These are phyloP conservation scores for Xylogone sp. DNA, from an alignment of 2,329 filamentous ascomycete genomes.

Conservation along the genomic window DNA sequence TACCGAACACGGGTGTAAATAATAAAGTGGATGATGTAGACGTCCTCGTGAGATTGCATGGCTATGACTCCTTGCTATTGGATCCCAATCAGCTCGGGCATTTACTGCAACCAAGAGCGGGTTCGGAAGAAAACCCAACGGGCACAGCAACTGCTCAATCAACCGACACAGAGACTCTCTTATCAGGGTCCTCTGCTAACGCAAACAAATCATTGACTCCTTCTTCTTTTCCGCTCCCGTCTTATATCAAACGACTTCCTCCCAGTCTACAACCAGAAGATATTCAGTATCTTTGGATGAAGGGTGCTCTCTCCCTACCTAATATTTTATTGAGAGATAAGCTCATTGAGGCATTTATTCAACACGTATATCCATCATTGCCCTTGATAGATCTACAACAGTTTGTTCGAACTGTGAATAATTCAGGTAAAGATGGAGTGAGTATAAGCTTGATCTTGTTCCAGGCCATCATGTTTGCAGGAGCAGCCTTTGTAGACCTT, in stretches of 20 bases:
- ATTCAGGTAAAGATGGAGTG: conserved; percentile 61
- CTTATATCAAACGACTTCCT: neutral
- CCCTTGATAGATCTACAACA: conserved; percentile 69
- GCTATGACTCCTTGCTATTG: neutral
- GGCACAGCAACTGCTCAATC: neutral
- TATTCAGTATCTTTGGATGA: conserved; percentile 67
- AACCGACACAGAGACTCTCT: neutral
- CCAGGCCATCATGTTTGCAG: conserved; percentile 90
- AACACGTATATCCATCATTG: conserved; percentile 91
- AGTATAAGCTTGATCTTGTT: conserved; percentile 81
- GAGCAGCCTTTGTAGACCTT: conserved; percentile 79
- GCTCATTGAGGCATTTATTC: conserved; percentile 73
- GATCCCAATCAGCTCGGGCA: neutral
- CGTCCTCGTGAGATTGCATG: neutral
- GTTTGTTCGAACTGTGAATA: conserved; percentile 55
- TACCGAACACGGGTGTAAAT: neutral
- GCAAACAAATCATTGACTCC: too few relatives aligned
- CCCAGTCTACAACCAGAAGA: neutral
- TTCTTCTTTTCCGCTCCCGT: neutral
- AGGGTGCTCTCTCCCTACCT: conserved; percentile 78
- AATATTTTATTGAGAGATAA: conserved; percentile 67
- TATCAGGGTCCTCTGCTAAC: neutral
- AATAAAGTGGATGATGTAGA: neutral
- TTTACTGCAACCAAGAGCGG: neutral
- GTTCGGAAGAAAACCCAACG: neutral